phyloP scores from a whole-genome alignment of 2,329 filamentous ascomycete genomes.

The Diaporthe nobilis region DNA sequence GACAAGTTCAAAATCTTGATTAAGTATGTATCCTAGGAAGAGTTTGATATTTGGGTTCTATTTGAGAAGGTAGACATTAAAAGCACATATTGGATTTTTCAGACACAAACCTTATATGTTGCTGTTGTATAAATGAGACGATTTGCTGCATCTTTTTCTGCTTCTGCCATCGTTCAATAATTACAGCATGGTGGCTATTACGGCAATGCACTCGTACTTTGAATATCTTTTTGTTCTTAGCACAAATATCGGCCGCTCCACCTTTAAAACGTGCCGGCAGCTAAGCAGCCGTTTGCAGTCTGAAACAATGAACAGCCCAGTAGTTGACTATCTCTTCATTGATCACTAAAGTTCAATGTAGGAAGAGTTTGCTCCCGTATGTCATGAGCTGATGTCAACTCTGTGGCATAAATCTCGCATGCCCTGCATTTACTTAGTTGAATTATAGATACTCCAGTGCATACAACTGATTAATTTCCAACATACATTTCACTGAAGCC shows the following conservation, averaged over 20 bases:
- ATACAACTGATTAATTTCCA: not conserved
- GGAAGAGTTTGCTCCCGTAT: no score
- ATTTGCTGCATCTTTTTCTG: not conserved
- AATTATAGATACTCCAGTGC: not conserved
- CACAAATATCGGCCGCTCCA: no score
- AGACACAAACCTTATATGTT: not conserved
- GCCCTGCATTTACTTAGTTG: not conserved
- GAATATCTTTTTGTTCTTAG: no score
- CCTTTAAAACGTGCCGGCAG: no score
- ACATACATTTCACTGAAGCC: not conserved
- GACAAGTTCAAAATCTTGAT: no score
- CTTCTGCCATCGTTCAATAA: not conserved
- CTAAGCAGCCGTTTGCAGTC: no score
- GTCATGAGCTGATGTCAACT: no score
- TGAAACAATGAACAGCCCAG: no score
- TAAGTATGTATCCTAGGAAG: not conserved
- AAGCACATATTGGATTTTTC: not conserved
- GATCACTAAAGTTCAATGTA: no score
- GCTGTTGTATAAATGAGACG: not conserved
- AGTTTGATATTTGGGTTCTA: not conserved
- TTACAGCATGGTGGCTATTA: not conserved
- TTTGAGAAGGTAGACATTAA: not conserved
- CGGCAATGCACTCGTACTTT: not conserved
- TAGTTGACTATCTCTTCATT: no score
- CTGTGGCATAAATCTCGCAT: no score